Base-by-base conservation (phyloP, 495 filamentous ascomycete genomes). In the Amphirosellinia nigrospora region DNA sequence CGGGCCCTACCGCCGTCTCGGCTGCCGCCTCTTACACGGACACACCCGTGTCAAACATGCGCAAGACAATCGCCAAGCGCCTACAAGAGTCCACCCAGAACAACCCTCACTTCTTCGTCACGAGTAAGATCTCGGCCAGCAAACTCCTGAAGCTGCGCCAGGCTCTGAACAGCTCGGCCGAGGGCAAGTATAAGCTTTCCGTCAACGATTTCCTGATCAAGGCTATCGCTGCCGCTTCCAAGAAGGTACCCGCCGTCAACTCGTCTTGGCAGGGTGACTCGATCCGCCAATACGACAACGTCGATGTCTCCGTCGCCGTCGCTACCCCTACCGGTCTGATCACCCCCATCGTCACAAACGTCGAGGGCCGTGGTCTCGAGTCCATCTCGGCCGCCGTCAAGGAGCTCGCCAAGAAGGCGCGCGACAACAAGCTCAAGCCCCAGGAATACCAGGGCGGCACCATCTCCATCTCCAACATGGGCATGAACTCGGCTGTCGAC, bases 381-480 rank as follows among this genome's bases (percentile, higher is more conserved):
- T 86, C 87, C 76, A 97, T 99, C 85, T 97, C 93, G 45, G 83
- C 88, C 69, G 86, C 91, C 79, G 88, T 99, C 83, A 98, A 97
- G 85, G 93, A 97, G 74, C 91, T 99, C 36, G 94, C 93, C 78
- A 97, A 96, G 88, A 94, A 94, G 80, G 96, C 96, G 50, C 87
- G 92, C 60, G 96, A 98, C 70, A 93, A 94, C 83, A 99, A 98
- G 89, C 92, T 99, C 72, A 98, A 98, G 89, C 96, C 96, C 38
- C 94, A 99, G 80, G 94, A 99, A 82, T 99, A 95, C 90, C 95
- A 98, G 84, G 96, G 96, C 53, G 96, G 96, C 79, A 97, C 94
- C 74, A 97, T 99, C 84, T 97, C 95, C 79, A 99, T 99, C 84
- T 95, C 91, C 84, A 99, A 99, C 89, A 97, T 99, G 96, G 96